Conservation (phyloP, 2,329 filamentous ascomycete genomes). For the Trichoderma aggressivum region DNA sequence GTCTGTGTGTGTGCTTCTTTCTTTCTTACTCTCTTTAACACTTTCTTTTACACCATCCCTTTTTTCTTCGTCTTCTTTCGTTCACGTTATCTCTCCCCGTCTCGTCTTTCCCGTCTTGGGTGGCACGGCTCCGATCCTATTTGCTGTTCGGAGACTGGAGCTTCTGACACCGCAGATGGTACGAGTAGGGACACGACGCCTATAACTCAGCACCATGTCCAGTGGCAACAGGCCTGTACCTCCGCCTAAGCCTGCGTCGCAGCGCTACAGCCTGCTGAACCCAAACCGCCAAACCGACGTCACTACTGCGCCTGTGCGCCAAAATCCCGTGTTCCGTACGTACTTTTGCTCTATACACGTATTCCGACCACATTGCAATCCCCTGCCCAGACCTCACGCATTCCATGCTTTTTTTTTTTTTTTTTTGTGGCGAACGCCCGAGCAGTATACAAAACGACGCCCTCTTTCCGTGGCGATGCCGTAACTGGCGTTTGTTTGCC, state of each 20-base stretch:
- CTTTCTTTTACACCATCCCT: neutral
- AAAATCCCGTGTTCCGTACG: slow-evolving; percentile 52
- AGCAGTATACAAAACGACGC: slow-evolving; percentile 3
- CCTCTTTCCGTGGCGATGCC: slow-evolving; percentile 13
- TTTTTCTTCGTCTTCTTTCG: neutral
- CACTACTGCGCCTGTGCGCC: slow-evolving; percentile 30
- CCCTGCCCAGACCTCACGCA: neutral
- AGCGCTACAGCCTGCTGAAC: neutral
- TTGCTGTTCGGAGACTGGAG: neutral
- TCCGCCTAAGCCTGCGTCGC: neutral
- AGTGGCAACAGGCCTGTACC: neutral
- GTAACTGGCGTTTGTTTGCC: neutral
- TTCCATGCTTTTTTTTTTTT: too few relatives aligned
- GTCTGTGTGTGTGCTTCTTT: neutral
- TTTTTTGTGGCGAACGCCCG: slow-evolving; percentile 8
- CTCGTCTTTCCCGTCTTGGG: neutral
- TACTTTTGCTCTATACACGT: slow-evolving; percentile 17
- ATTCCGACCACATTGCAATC: neutral
- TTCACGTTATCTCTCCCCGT: neutral
- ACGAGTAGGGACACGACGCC: neutral
- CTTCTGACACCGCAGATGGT: neutral
- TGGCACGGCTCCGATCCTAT: neutral
- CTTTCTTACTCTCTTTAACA: neutral
- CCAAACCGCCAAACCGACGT: neutral
- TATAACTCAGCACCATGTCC: slow-evolving; percentile 1